Conservation (phyloP, 345 rosid genomes). For the Euphorbia tirucalli region DNA sequence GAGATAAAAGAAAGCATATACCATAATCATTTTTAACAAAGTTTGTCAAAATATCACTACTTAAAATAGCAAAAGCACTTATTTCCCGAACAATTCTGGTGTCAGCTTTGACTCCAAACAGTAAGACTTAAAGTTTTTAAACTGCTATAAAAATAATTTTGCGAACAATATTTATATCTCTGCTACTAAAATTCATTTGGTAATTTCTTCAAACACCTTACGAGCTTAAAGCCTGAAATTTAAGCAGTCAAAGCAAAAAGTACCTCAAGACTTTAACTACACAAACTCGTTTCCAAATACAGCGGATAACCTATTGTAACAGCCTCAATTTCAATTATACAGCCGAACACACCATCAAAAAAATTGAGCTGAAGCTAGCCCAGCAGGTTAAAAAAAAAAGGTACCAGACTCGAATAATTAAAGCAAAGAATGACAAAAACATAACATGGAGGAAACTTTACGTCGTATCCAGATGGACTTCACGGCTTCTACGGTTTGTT, state of each 20-base stretch:
- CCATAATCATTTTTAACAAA: no score
- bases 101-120: no score
- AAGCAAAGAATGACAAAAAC: neutral
- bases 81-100: neutral
- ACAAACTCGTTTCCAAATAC: neutral
- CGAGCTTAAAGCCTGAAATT: neutral
- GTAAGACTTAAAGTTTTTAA: no score
- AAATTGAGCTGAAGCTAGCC: neutral
- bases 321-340: neutral
- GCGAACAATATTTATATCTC: no score
- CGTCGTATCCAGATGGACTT: neutral
- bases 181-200: neutral
- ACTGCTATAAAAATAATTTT: no score
- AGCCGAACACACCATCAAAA: no score
- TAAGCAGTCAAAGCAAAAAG: neutral
- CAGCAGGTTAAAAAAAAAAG: neutral
- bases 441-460: neutral
- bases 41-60: no score
- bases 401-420: neutral
- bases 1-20: no score
- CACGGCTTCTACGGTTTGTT: neutral
- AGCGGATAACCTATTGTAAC: no score
- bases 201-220: conserved; percentile 4
- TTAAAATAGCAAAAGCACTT: no score
- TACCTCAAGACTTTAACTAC: neutral